Base-by-base conservation (phyloP, 1,139 yeast species). In the Lodderomyces elongisporus region DNA sequence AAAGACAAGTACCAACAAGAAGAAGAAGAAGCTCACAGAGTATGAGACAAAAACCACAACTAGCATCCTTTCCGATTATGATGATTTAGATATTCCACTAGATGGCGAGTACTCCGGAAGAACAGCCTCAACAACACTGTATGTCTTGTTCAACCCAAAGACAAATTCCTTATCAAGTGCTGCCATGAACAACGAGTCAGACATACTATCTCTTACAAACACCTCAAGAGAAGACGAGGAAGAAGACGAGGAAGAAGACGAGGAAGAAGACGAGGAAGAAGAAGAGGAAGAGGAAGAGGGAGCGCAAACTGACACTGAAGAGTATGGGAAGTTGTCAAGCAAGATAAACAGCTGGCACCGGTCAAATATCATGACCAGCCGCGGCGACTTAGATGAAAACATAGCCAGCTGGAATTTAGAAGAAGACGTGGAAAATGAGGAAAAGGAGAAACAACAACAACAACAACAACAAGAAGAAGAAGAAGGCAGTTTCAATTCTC, bases 321-420 rank as follows among this genome's bases (percentile, higher is more conserved):
- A 24, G 2, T 23, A 30, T 13, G 20, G 32, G 14, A 32, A 30
- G n/a, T 41, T 54, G 22, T 51, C 56, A 13, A 41, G 46, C 36
- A 55, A 55, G 35, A 52, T 56, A 13, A 47, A 55, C 30, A 46
- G 44, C 26, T 55, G 60, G 60, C 44, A 54, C 26, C 32, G 36
- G 20, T 38, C 46, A 16, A 44, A 41, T 26, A 33, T 38, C 13
- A 26, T 34, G 9, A 14, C 25, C 15, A 25, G 20, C 12, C 33
- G 25, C 17, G 14, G 4, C 13, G 41, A 30, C 33, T 52, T 62
- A 5, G 68, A 64, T 39, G 74, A 67, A 40, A 66, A 66, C 43
- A 54, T 60, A 4, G 74, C 74, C 12, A 60, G 67, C 32, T 67
- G 73, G 73, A 66, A 66, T 43, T 49, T 67, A 38, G 71, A 63